phyloP scores from a whole-genome alignment of 371 early-diverging fungal species.

The Sporodiniella umbellata region DNA sequence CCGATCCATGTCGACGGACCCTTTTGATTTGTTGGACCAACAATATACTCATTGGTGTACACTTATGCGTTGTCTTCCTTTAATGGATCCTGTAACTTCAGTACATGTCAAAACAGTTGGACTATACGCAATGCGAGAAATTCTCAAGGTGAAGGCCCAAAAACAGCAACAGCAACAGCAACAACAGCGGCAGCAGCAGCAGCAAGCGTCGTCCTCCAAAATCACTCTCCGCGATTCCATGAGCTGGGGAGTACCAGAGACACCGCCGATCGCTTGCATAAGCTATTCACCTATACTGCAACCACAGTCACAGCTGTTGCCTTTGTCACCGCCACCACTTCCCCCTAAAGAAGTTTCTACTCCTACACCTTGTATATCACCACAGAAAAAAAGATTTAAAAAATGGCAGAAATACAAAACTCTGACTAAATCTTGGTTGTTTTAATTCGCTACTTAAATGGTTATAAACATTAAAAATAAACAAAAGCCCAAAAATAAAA shows the following conservation, averaged over 20 bases:
- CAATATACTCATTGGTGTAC: conserved; percentile 43
- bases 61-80: conserved; percentile 33
- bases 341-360: conserved; percentile 11
- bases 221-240: conserved; percentile 7
- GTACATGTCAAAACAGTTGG: conserved; percentile 31
- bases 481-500: no score
- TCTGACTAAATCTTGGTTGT: neutral
- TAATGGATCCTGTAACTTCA: conserved; percentile 25
- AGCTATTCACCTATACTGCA: neutral
- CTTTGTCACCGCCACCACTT: conserved; percentile 3
- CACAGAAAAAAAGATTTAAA: conserved; percentile 7
- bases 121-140: conserved; percentile 35
- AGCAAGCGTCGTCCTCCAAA: neutral
- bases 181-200: neutral
- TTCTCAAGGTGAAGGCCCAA: conserved; percentile 23
- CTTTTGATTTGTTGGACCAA: conserved; percentile 3
- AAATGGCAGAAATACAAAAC: conserved; percentile 16
- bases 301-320: no score
- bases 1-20: neutral
- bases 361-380: conserved; percentile 11
- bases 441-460: no score
- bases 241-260: neutral
- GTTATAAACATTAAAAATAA: no score
- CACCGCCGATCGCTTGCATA: neutral
- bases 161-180: conserved; percentile 1